Base-by-base conservation (phyloP, 192 early-diverging fungal species). In the Backusella macrospora region DNA sequence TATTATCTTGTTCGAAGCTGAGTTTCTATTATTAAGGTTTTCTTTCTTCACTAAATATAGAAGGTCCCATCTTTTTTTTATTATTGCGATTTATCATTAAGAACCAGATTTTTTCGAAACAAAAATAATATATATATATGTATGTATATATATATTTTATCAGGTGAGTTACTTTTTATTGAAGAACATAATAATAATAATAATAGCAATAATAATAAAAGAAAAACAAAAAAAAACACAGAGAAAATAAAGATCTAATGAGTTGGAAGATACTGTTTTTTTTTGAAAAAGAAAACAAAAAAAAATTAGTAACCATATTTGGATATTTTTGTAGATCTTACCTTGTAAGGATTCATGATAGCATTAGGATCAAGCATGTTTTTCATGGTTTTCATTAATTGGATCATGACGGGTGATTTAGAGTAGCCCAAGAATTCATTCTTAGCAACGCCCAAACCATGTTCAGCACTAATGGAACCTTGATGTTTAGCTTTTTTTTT, bases 281-380 rank as follows among this genome's bases (percentile, higher is more conserved):
- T 34, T 34, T 34, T 1, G 2, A 34, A 23, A 55, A 55, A 4
- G 23, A 10, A 18, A 55, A 21, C 23, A 3, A 55, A 10, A 18
- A 55, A 21, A 55, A 3, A 21, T 55, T 21, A 55, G 52, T 55
- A 23, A 55, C 18, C 18, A 23, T 10, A 55, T 55, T 8, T 23
- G 12, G 52, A 23, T 7, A 23, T 12, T 23, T 13, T 23, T 55
- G 10, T 10, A 55, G 10, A 23, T 26, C 21, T 40, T 71, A 76
- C 74, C 74, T 94, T 94, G 87, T 92, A 92, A 0, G 92, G 92
- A 68, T 98, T 98, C 87, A 99, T 86, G 63, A 99, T 98, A 37
- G 89, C 90, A 66, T 97, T 95, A 16, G 98, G 98, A 79, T 99
- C 98, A 72, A 96, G 87, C 64, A 95, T 69, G 10, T 87, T 63